Evolutionary conservation across 179 eudicot species (phyloP), one percentile per base, ranked within the genome.

Genomic region (Gypsophila paniculata): DNA sequence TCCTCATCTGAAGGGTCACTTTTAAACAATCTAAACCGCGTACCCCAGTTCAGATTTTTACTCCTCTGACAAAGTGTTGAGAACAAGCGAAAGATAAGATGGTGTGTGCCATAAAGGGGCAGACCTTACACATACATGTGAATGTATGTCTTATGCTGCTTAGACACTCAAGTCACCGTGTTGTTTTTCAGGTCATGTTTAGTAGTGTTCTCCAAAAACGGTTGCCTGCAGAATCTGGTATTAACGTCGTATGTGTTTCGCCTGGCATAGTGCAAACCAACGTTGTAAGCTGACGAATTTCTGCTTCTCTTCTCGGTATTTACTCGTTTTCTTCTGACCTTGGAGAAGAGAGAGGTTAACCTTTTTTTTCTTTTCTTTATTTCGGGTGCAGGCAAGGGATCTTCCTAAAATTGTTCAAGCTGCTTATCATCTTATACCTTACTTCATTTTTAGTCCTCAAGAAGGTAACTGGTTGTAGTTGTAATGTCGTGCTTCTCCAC

Each of bases 261-360:
- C 98, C 98, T 81, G 98, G 98, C 76, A 89, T 93, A 73, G 98
- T 93, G 66, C 93, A 91, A 12, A 93, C 98, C 51, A 86, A 91
- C 79, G 97, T 93, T 80, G 98, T 93, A 85, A 82, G 96, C 75
- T 57, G 61, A 75, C 68, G 32, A 65, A 67, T 46, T 49, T 67
- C 52, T 22, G 46, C 8, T 21, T 57, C 66, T 39, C 11, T 3
- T 38, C 3, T 12, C 65, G 8, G 8, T 65, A 23, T 78, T 36
- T 36, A 8, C 8, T 65, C 18, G n/a, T 65, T 39, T 77, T n/a
- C 54, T 18, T 15, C 18, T 34, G 60, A 66, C 62, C 52, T 22
- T 46, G 36, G 38, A 58, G 48, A 18, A 75, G 22, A 32, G 69
- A 22, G 26, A 62, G 32, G 5, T 8, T 59, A 14, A 34, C 60